A percentile compares a stretch with the other conserved stretches of the same genome.
phyloP scores from a whole-genome alignment of 2,329 filamentous ascomycete genomes.

The Chrysosporium queenslandicum region DNA sequence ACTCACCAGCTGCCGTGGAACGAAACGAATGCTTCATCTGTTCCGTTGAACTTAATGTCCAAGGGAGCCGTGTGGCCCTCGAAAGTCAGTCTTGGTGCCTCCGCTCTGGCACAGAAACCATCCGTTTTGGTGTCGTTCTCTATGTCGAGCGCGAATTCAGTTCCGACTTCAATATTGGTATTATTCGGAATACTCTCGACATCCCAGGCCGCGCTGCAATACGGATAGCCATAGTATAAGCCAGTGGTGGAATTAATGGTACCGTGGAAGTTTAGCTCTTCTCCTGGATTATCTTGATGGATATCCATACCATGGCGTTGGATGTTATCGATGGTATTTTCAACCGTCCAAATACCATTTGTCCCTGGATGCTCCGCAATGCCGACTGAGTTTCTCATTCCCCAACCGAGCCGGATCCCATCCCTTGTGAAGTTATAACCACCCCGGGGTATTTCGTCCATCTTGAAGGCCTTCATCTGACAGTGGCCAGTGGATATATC shows the following conservation, averaged over 20 bases:
- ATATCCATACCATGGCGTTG: constrained; percentile 44
- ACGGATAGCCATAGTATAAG: constrained; percentile 60
- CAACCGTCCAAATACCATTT: constrained; percentile 45
- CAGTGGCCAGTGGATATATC: constrained; percentile 48
- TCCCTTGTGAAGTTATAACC: constrained; percentile 44
- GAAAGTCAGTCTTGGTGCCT: constrained; percentile 48
- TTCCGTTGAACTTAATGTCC: constrained; percentile 53
- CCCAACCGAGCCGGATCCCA: constrained; percentile 51
- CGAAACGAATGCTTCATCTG: constrained; percentile 49
- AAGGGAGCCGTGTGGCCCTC: constrained; percentile 60
- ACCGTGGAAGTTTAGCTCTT: constrained; percentile 58
- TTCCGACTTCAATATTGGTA: constrained; percentile 37
- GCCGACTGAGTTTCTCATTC: constrained; percentile 62
- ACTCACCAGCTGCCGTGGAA: constrained; percentile 60
- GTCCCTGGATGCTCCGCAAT: constrained; percentile 35
- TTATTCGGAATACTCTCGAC: constrained; percentile 40
- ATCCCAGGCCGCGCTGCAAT: constrained; percentile 59
- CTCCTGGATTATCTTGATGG: constrained; percentile 59
- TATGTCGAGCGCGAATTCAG: constrained; percentile 40
- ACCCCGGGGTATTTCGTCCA: constrained; percentile 33
- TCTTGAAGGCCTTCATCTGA: constrained; percentile 56
- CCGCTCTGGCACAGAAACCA: constrained; percentile 33
- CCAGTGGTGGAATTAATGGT: constrained; percentile 10
- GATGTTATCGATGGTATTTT: constrained; percentile 55
- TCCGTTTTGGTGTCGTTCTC: constrained; percentile 40